Conservation (phyloP, 2,329 filamentous ascomycete species). For the Colletotrichum lentis region DNA sequence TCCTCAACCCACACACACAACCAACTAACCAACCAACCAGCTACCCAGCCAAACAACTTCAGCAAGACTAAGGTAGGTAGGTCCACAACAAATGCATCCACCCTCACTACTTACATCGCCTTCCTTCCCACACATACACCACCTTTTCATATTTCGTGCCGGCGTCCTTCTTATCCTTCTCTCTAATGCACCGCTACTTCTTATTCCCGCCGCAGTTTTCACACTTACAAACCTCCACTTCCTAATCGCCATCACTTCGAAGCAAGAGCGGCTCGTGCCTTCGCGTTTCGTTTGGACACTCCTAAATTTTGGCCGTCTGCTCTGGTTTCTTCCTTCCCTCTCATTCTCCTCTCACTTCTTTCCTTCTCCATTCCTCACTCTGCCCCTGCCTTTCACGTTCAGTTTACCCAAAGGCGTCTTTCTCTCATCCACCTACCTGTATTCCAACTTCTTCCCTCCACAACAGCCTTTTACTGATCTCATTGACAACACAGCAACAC, state of each 20-base stretch:
- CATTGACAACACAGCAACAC: not conserved
- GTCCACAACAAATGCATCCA: not conserved
- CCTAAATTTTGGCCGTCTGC: not conserved
- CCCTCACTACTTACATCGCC: not conserved
- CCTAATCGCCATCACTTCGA: not conserved
- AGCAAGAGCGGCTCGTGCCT: not conserved
- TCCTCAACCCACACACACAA: not conserved
- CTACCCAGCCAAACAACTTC: not conserved
- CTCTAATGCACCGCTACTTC: not conserved
- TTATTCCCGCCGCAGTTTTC: not conserved
- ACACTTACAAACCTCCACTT: not conserved
- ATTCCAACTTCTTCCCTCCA: not conserved
- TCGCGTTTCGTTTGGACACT: not conserved
- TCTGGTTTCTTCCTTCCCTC: not conserved
- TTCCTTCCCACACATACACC: not conserved
- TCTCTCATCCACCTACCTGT: not conserved
- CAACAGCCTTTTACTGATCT: not conserved
- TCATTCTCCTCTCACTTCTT: too few species aligned
- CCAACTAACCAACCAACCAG: not conserved
- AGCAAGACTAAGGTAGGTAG: slow-evolving; percentile 9
- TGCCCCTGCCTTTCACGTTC: too few species aligned
- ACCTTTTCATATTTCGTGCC: not conserved
- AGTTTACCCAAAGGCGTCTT: not conserved
- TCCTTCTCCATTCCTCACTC: not conserved
- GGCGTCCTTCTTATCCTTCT: too few species aligned